Evolutionary conservation across 768 basidiomycete genomes (phyloP).

Genomic region (Punctularia strigosozonata): DNA sequence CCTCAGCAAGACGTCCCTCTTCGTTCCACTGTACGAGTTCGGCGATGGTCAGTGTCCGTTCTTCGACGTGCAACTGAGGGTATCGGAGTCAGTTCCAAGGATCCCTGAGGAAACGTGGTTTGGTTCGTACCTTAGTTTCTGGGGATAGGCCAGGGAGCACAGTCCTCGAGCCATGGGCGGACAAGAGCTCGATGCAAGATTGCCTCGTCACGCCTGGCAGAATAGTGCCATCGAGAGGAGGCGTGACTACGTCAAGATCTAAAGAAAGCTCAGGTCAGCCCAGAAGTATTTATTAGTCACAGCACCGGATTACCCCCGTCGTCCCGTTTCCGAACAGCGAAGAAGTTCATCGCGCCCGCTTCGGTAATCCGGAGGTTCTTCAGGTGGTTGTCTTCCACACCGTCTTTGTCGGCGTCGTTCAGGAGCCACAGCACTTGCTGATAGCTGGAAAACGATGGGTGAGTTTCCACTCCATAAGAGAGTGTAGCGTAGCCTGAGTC

Average conservation of each 20-base stretch:
- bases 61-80: constrained; percentile 23
- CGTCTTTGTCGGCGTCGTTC: constrained; percentile 24
- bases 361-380: constrained; percentile 20
- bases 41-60: constrained; percentile 31
- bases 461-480: too few species aligned
- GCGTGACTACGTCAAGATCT: constrained; percentile 80
- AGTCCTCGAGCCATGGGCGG: constrained; percentile 39
- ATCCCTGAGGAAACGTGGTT: too few species aligned
- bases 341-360: constrained; percentile 48
- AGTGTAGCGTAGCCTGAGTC: too few species aligned
- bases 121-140: too few species aligned
- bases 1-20: constrained; percentile 53
- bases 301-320: constrained; percentile 31
- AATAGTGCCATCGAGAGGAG: constrained; percentile 84
- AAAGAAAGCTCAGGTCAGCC: constrained; percentile 9
- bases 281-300: neutral
- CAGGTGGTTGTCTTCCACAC: too few species aligned
- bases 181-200: constrained; percentile 63
- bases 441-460: too few species aligned
- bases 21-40: constrained; percentile 31
- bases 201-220: constrained; percentile 88
- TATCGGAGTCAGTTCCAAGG: too few species aligned
- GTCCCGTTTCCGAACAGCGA: constrained; percentile 32
- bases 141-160: constrained; percentile 30
- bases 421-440: constrained; percentile 46